phyloP scores from a whole-genome alignment of 1,139 yeast genomes.

The Candida sp. region DNA sequence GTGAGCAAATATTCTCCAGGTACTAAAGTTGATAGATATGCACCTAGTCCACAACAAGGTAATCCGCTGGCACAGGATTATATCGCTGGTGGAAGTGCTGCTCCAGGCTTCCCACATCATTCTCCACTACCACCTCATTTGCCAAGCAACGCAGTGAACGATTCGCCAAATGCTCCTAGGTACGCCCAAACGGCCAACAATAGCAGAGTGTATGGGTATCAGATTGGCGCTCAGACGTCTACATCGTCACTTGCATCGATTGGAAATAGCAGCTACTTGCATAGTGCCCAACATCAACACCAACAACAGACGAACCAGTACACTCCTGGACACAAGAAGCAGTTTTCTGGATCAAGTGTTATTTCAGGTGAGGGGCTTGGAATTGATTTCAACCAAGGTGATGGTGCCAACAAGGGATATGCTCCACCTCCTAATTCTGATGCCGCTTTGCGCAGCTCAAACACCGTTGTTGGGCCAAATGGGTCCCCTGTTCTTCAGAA shows the following conservation, averaged over 20 bases:
- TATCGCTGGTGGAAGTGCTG: background rate
- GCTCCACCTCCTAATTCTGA: background rate
- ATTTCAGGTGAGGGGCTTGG: constrained; percentile 16
- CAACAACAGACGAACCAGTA: constrained; percentile 1
- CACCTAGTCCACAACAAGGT: constrained; percentile 19
- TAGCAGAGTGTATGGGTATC: constrained; percentile 10
- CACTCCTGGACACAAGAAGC: constrained; percentile 16
- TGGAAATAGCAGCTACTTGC: background rate
- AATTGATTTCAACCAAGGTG: background rate
- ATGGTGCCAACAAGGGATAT: background rate
- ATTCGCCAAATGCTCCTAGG: background rate
- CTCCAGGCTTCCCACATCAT: background rate
- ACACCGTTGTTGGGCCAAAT: background rate
- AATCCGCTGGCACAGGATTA: too few relatives aligned
- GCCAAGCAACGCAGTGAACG: background rate
- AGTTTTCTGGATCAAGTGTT: constrained; percentile 29
- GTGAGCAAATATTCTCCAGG: constrained; percentile 23
- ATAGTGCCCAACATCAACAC: background rate
- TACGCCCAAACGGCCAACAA: constrained; percentile 10
- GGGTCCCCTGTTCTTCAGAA: background rate
- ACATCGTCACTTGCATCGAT: constrained; percentile 15
- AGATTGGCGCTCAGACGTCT: constrained; percentile 10
- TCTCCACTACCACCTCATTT: background rate
- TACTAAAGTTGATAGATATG: constrained; percentile 22
- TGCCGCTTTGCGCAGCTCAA: background rate